Evolutionary conservation across 1,284 basidiomycete genomes (phyloP).

Genomic region (Ustilago vetiveriae): DNA sequence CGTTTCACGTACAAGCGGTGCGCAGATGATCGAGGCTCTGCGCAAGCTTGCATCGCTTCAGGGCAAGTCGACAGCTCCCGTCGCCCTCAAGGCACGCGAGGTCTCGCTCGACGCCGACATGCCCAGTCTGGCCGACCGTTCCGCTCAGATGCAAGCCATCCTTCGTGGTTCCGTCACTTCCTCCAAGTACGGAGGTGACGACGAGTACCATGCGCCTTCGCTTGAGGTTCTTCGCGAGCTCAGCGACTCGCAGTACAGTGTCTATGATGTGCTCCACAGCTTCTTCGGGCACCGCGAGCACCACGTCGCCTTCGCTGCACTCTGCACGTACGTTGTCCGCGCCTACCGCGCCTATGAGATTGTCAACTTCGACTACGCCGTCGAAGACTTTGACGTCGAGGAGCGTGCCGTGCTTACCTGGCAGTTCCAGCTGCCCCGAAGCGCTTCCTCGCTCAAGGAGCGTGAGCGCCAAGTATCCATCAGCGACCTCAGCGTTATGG

Average conservation of each 20-base stretch:
- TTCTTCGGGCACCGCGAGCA: slow-evolving; percentile 83
- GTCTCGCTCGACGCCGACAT: slow-evolving; percentile 94
- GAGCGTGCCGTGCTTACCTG: slow-evolving; percentile 66
- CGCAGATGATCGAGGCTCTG: slow-evolving; percentile 58
- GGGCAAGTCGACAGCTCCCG: slow-evolving; percentile 70
- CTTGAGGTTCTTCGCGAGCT: slow-evolving; percentile 89
- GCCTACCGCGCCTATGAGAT: slow-evolving; percentile 95
- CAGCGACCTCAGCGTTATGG: slow-evolving; percentile 60
- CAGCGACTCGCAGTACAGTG: slow-evolving; percentile 93
- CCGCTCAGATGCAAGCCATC: slow-evolving; percentile 91
- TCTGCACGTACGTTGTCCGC: slow-evolving; percentile 94
- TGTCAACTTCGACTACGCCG: slow-evolving; percentile 86
- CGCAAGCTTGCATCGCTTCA: slow-evolving; percentile 75
- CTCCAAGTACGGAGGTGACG: slow-evolving; percentile 84
- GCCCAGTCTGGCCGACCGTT: slow-evolving; percentile 94
- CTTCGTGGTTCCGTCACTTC: slow-evolving; percentile 86
- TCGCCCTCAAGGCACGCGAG: slow-evolving; percentile 92
- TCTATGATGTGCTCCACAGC: slow-evolving; percentile 93
- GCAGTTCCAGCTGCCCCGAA: slow-evolving; percentile 71
- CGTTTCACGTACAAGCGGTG: slow-evolving; percentile 48
- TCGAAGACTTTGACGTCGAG: slow-evolving; percentile 76
- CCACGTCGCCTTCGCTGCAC: slow-evolving; percentile 84
- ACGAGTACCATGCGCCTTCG: slow-evolving; percentile 73
- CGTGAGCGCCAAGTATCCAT: slow-evolving; percentile 63
- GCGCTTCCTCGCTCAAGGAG: slow-evolving; percentile 48